Evolutionary conservation across 805 yeast species (phyloP), one percentile per base, ranked within the genome.

Genomic region (Scheffersomyces spartinae): DNA sequence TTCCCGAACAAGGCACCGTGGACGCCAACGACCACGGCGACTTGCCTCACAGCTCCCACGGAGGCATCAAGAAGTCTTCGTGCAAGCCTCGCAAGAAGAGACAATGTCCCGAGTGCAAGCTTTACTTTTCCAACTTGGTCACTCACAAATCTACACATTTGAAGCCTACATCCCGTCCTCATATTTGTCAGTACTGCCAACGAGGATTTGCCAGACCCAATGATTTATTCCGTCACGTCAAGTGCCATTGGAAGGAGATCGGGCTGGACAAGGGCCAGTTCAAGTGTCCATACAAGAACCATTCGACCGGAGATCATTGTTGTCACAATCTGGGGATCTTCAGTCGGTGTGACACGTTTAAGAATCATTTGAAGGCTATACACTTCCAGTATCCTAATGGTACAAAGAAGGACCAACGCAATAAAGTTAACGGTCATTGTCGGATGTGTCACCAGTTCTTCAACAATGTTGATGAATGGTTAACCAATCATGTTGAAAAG

Each of bases 301-400:
- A 26, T 30, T 26, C 11, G 23, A 23, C 18, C 6, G 3, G 45
- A 43, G 18, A 31, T 32, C n/a, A 53, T 35, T 55, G 54, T 35
- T 56, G 65, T 34, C 96, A 85, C 46, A 69, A 71, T 28, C 71
- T 83, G 6, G 96, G 96, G 4, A 74, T 80, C 16, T 85, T 85
- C 42, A 74, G 85, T 8, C 64, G 96, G 26, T 80, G 95, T 47
- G 96, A 85, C 46, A 85, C 96, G 4, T 85, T 72, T 55, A 85
- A 85, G 45, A 85, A 85, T 52, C 96, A 85, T 52, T 60, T 85
- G 33, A 82, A 81, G 47, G 93, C 95, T 2, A 65, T 85, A 33
- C 96, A 85, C 45, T 85, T 85, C 48, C 78, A 71, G 36, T 85
- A 85, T 49, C 95, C 95, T 4, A 67, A 68, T 20, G 94, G 94